Base-by-base conservation (phyloP, 2,329 filamentous ascomycete species). In the Diplodia scrobiculata region DNA sequence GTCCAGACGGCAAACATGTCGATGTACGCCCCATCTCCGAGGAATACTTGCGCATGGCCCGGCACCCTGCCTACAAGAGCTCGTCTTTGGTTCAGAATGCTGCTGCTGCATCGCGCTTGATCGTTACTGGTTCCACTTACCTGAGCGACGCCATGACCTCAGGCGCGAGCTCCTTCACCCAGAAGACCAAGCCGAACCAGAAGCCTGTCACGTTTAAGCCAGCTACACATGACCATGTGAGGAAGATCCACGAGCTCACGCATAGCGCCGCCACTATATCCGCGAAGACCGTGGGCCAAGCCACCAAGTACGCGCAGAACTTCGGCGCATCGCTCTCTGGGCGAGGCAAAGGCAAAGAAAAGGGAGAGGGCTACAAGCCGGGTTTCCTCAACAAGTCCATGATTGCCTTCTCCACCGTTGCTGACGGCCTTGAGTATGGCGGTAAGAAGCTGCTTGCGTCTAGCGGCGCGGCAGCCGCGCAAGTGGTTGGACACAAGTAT, bases 381-480 rank as follows among this genome's bases (percentile, higher is more conserved):
- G 94, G 95, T 5, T 80, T 99, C 34, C 80, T 99, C 70, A 99
- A 99, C 81, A 97, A 97, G 83, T 92, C 89, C 69, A 82, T 99
- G 81, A 98, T 99, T 82, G 95, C 95, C 0, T 98, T 98, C 77
- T 92, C 90, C 47, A 99, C 95, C 0, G 87, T 99, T 52, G 91
- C 92, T 27, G 95, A 99, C 73, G 95, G 95, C 45, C 90, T 98
- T 67, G 93, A 97, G 71, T 89, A 96, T 71, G 90, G 91, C 1
- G 91, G 92, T 1, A 89, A 89, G 63, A 91, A 87, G 68, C 81
- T 99, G 34, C 83, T 99, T 34, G 86, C 85, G 4, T 88, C 89
- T 10, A 87, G 89, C 2, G 89, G 91, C 3, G 83, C 84, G 1
- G 92, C 94, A n/a, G 90, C 94, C 27, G 92, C 87, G 41, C 91